Percentiles rank a stretch among this genome's conserved stretches.
Evolutionary conservation across 1,284 basidiomycete genomes (phyloP).

Genomic region (Termitomyces sp.): DNA sequence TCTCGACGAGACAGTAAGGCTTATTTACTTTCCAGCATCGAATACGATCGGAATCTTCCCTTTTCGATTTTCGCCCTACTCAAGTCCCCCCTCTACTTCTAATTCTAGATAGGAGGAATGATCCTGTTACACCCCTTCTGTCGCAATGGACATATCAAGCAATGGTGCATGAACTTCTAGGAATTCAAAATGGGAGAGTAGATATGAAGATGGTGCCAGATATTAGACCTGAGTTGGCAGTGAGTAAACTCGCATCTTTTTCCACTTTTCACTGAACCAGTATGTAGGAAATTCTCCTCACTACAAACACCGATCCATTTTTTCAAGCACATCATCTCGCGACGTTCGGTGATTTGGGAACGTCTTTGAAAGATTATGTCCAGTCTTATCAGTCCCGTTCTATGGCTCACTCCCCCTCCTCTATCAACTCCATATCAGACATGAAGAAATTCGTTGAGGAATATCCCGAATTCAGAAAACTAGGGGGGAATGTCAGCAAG

Average conservation of each 20-base stretch:
- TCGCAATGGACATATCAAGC: slow-evolving; percentile 99
- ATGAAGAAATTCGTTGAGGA: slow-evolving; percentile 99
- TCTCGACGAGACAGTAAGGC: not conserved
- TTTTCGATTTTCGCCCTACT: slow-evolving; percentile 76
- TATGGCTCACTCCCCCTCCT: slow-evolving; percentile 68
- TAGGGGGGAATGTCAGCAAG: slow-evolving; percentile 98
- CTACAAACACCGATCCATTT: slow-evolving; percentile 89
- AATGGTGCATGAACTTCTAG: slow-evolving; percentile 96
- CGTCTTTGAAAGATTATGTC: slow-evolving; percentile 90
- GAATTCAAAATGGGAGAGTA: slow-evolving; percentile 93
- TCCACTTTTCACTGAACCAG: not conserved
- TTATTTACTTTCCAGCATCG: slow-evolving; percentile 46
- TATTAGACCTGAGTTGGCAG: slow-evolving; percentile 81
- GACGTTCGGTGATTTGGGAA: slow-evolving; percentile 96
- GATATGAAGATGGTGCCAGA: slow-evolving; percentile 83
- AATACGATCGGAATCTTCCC: slow-evolving; percentile 63
- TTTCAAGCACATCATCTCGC: slow-evolving; percentile 89
- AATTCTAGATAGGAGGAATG: slow-evolving; percentile 89
- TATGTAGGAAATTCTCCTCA: slow-evolving; percentile 86
- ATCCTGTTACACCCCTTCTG: slow-evolving; percentile 96
- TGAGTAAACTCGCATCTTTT: slow-evolving; percentile 31
- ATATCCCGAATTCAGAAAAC: slow-evolving; percentile 94
- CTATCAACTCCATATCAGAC: slow-evolving; percentile 94
- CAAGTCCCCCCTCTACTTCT: slow-evolving; percentile 73
- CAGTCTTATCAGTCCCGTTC: slow-evolving; percentile 90